Percentiles rank a stretch among this genome's conserved stretches.
These are phyloP conservation scores for Chaetomium sp. DNA, from an alignment of 2,329 filamentous ascomycete genomes.

Conservation along the genomic window DNA sequence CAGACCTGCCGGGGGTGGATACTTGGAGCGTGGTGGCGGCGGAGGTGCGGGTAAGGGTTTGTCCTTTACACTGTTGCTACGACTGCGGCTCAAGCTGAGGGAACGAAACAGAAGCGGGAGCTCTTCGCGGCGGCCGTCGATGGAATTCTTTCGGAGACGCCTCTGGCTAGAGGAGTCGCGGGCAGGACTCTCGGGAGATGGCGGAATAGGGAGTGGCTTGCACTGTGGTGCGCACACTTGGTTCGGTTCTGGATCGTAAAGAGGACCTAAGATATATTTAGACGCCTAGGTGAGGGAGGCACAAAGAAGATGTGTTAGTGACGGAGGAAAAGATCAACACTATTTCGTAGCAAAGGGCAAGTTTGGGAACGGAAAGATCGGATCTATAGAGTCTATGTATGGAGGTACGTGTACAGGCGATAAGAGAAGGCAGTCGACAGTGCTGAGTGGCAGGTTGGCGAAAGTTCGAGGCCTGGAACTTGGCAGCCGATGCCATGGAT, in stretches of 20 bases:
- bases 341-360: too few species aligned
- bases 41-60: constrained; percentile 7
- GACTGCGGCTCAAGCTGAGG: constrained; percentile 8
- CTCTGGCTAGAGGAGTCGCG: background rate
- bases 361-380: background rate
- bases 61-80: constrained; percentile 18
- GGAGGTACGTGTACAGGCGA: background rate
- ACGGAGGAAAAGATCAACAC: too few species aligned
- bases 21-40: constrained; percentile 9
- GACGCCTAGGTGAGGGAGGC: constrained; percentile 44
- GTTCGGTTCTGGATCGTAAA: constrained; percentile 60
- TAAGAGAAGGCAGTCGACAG: too few species aligned
- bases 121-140: constrained; percentile 14
- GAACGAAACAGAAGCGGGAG: constrained; percentile 15
- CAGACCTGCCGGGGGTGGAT: constrained; percentile 13
- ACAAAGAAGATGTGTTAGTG: background rate
- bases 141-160: background rate
- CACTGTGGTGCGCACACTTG: constrained; percentile 45
- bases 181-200: constrained; percentile 41
- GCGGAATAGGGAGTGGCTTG: constrained; percentile 36
- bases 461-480: constrained; percentile 4
- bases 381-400: constrained; percentile 3
- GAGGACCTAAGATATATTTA: constrained; percentile 62
- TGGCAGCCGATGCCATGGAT: constrained; percentile 5
- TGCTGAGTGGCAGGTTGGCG: background rate